Evolutionary conservation across 768 basidiomycete species (phyloP), one percentile per base, ranked within the genome.

Genomic region (Clitopilus passeckerianus): DNA sequence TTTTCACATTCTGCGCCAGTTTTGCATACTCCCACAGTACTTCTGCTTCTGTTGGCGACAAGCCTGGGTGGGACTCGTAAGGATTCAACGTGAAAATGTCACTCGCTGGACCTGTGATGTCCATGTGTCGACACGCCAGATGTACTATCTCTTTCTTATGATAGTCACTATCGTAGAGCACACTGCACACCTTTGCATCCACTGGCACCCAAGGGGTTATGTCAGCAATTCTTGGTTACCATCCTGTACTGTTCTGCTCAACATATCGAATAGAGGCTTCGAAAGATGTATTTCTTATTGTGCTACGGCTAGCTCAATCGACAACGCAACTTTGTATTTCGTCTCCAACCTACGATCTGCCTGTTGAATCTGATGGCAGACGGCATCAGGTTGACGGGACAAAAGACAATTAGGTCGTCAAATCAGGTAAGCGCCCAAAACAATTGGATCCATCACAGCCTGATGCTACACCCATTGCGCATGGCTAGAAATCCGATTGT

Each of bases 21-120:
- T 93, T 93, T 30, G 92, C 91, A 69, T 96, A 96, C 70, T 97
- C 94, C 91, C 92, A 94, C 35, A 97, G 83, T 0, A 94, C 86
- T 35, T 91, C 84, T 6, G 89, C 83, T 71, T 97, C 91, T 5
- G 87, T 72, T 2, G 79, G 66, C 1, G 88, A 82, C 22, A 95
- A 75, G 62, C 79, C 80, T 0, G 87, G 81, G 67, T 95, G 86
- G 1, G 79, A 80, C 57, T 85, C 83, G 66, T 93, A 93, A 7
- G 91, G 91, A 65, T 93, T 93, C 44, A 71, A 65, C 5, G 76
- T 70, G 67, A 85, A 81, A 54, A 87, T 76, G 56, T 81, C 77
- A 66, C 68, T 71, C 35, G 65, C 53, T 44, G 66, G 54, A 23
- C 61, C 59, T 56, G 71, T 60, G 57, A 63, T 69, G 35, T 62